phyloP scores from a whole-genome alignment of 345 rosid species.

The Moricandia moricandioides region DNA sequence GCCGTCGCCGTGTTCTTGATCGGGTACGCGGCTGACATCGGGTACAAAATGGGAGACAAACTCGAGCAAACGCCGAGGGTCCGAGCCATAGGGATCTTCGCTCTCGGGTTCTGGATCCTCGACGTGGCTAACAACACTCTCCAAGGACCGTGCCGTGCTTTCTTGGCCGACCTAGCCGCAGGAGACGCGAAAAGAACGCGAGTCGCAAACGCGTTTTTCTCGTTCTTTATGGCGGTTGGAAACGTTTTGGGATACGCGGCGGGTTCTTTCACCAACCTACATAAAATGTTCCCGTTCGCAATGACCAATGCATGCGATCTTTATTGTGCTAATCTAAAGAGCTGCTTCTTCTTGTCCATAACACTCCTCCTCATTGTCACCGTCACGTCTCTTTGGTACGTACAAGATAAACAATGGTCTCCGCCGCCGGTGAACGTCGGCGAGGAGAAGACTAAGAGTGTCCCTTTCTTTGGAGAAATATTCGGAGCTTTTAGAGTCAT shows the following conservation, averaged over 20 bases:
- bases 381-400: constrained; percentile 42
- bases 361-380: constrained; percentile 44
- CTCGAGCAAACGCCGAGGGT: neutral
- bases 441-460: neutral
- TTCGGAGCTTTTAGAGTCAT: constrained; percentile 47
- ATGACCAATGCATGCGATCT: constrained; percentile 62
- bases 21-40: neutral
- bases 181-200: neutral
- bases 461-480: constrained; percentile 41
- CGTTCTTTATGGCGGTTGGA: constrained; percentile 35
- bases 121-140: neutral
- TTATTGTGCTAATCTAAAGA: constrained; percentile 81
- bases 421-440: neutral
- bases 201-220: neutral
- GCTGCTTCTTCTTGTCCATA: constrained; percentile 66
- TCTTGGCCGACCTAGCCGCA: neutral
- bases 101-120: neutral
- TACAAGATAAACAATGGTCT: constrained; percentile 44
- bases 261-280: constrained; percentile 56
- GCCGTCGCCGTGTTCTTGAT: neutral
- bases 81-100: neutral
- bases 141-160: neutral
- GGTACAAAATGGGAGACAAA: neutral
- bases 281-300: constrained; percentile 63
- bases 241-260: constrained; percentile 78